Conservation (phyloP, 768 basidiomycete genomes). For the Chalciporus piperatus region DNA sequence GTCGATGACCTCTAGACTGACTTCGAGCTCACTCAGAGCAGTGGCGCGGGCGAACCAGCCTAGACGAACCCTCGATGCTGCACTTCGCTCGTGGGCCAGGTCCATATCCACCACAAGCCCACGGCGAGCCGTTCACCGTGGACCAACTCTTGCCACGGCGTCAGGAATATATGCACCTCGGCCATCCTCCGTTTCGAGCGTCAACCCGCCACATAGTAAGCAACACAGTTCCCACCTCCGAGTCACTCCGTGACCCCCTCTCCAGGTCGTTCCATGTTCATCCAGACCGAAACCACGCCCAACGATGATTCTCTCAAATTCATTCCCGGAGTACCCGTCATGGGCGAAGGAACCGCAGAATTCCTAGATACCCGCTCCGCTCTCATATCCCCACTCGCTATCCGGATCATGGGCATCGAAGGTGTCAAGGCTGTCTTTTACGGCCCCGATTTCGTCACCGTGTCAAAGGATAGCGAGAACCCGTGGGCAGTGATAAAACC, state of each 20-base stretch:
- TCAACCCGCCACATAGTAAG: constrained; percentile 37
- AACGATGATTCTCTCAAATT: constrained; percentile 98
- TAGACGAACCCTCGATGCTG: constrained; percentile 7
- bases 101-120: constrained; percentile 21
- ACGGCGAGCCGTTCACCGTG: constrained; percentile 26
- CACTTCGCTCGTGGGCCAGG: constrained; percentile 21
- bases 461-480: constrained; percentile 85
- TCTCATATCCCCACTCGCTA: constrained; percentile 89
- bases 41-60: neutral
- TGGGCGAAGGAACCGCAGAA: constrained; percentile 87
- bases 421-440: constrained; percentile 90
- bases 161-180: constrained; percentile 24
- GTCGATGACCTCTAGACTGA: constrained; percentile 19
- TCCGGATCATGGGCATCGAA: constrained; percentile 91
- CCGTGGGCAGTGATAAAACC: constrained; percentile 92
- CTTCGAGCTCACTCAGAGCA: constrained; percentile 16
- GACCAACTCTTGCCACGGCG: constrained; percentile 34
- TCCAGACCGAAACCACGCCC: constrained; percentile 96
- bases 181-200: neutral
- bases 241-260: neutral
- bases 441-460: constrained; percentile 97
- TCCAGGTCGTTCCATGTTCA: constrained; percentile 89
- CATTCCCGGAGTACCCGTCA: constrained; percentile 88
- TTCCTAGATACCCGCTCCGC: constrained; percentile 89
- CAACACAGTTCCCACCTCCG: neutral